These are phyloP conservation scores for Grammothele lineata DNA, from an alignment of 768 basidiomycete genomes.

Conservation along the genomic window DNA sequence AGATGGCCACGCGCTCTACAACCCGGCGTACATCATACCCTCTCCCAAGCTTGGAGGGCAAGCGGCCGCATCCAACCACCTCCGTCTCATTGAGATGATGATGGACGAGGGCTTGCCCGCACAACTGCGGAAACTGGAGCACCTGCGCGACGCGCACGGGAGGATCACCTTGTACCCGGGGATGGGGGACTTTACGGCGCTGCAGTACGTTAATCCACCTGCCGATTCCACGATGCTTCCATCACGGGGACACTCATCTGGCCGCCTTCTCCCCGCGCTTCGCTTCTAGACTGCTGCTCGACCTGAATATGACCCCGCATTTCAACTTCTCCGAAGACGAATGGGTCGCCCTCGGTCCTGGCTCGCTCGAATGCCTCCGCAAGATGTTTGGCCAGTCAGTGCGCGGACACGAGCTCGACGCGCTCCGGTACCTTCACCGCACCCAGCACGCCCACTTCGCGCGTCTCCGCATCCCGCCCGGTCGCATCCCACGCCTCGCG, in stretches of 20 bases:
- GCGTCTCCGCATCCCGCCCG: constrained; percentile 40
- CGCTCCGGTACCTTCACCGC: constrained; percentile 60
- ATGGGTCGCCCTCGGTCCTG: constrained; percentile 67
- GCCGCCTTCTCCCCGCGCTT: neutral
- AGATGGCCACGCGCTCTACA: constrained; percentile 48
- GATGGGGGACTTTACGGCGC: constrained; percentile 72
- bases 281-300: constrained; percentile 29
- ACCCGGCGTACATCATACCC: constrained; percentile 68
- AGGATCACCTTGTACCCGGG: constrained; percentile 53
- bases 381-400: constrained; percentile 56
- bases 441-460: constrained; percentile 59
- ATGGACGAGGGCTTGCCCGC: constrained; percentile 52
- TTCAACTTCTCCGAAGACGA: constrained; percentile 64
- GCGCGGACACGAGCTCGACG: constrained; percentile 45
- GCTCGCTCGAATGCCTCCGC: constrained; percentile 58
- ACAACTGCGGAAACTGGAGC: constrained; percentile 44
- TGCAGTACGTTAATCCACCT: constrained; percentile 54
- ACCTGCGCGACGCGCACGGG: constrained; percentile 62
- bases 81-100: constrained; percentile 42
- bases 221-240: neutral
- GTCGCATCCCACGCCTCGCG: constrained; percentile 24
- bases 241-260: neutral
- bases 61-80: constrained; percentile 52
- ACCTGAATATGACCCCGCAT: constrained; percentile 32
- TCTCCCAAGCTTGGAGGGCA: constrained; percentile 52